phyloP scores from a whole-genome alignment of 345 rosid species.

The Kandelia obovata region DNA sequence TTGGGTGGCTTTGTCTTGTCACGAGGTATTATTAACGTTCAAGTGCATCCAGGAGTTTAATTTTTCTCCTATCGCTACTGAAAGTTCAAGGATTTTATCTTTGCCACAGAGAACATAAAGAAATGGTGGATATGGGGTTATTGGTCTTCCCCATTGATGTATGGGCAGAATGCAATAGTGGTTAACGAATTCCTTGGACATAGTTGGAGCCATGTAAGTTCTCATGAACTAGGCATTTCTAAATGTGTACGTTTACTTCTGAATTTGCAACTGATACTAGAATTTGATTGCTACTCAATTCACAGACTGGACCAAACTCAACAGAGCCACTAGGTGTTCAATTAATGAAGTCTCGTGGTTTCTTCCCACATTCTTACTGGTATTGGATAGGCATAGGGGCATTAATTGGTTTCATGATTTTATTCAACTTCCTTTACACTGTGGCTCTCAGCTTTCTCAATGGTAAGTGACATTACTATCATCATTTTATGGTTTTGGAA shows the following conservation, averaged over 20 bases:
- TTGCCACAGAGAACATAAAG: constrained; percentile 10
- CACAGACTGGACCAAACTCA: constrained; percentile 24
- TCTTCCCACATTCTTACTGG: constrained; percentile 49
- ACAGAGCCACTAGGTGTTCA: constrained; percentile 42
- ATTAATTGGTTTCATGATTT: constrained; percentile 30
- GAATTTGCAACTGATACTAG: background rate
- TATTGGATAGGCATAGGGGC: constrained; percentile 63
- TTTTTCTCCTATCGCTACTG: background rate
- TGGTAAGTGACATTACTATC: constrained; percentile 36
- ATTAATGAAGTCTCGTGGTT: constrained; percentile 41
- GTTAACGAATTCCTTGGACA: constrained; percentile 18
- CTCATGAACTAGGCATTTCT: background rate
- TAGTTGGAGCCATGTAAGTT: constrained; percentile 29
- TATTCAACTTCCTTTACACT: constrained; percentile 42
- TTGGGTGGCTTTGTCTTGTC: constrained; percentile 66
- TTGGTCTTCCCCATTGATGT: constrained; percentile 18
- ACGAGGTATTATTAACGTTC: constrained; percentile 25
- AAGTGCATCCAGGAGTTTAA: background rate
- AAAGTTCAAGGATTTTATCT: background rate
- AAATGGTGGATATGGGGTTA: constrained; percentile 25
- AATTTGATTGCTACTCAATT: background rate
- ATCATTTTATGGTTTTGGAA: background rate
- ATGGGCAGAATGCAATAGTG: constrained; percentile 8
- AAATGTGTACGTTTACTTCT: background rate
- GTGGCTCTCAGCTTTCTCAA: constrained; percentile 51